Evolutionary conservation across 352 stramenopile species (phyloP), one percentile per base, ranked within the genome.

Genomic region (Paralagenidium karlingii): DNA sequence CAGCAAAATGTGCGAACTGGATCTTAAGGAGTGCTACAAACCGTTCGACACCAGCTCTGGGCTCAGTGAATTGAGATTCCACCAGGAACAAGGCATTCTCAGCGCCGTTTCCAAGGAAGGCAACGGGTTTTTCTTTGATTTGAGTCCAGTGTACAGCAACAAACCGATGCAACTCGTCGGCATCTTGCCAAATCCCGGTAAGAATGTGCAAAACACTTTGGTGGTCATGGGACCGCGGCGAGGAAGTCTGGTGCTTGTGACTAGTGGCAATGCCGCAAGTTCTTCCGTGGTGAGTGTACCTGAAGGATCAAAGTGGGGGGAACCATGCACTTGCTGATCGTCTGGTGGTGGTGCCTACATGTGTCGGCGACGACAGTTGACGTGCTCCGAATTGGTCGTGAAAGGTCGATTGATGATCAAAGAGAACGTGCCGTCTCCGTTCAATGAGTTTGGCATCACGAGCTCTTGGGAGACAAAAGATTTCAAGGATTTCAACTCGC

Each of bases 121-220:
- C n/a, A 69, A 60, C 0, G 54, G 77, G 8, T 85, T 71, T 47
- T 74, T 86, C 30, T 77, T 83, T 28, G 68, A 88, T 20, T 48
- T 82, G 19, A 51, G 60, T 0, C 60, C 60, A 10, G 32, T 86
- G 19, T 44, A n/a, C n/a, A n/a, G n/a, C n/a, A n/a, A n/a, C n/a
- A n/a, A n/a, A n/a, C n/a, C n/a, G n/a, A n/a, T n/a, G n/a, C n/a
- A n/a, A n/a, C n/a, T n/a, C n/a, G n/a, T n/a, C n/a, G n/a, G n/a
- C n/a, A n/a, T n/a, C n/a, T n/a, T n/a, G n/a, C n/a, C n/a, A n/a
- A n/a, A n/a, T n/a, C n/a, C n/a, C n/a, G n/a, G n/a, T n/a, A n/a
- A n/a, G n/a, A n/a, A n/a, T n/a, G n/a, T n/a, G n/a, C n/a, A n/a
- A n/a, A n/a, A n/a, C n/a, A n/a, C n/a, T n/a, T n/a, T n/a, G n/a